Base-by-base conservation (phyloP, 2,329 filamentous ascomycete species). In the Diaporthe australafricana region DNA sequence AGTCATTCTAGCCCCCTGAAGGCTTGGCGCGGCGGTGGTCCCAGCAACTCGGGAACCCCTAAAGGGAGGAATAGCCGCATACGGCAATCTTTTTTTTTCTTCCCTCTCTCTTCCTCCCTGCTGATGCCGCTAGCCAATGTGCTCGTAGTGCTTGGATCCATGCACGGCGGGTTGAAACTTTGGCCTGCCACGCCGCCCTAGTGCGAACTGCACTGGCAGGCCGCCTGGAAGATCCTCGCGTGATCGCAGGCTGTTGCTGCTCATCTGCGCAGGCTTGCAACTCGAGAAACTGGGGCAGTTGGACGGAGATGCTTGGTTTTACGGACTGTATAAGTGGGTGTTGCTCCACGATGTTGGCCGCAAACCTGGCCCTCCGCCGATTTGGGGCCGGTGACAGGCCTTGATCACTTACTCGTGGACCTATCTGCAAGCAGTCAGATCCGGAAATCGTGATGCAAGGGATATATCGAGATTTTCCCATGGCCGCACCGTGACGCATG, bases 51-150 rank as follows among this genome's bases (percentile, higher is more conserved):
- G 66, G 66, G 66, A 47, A 38, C 66, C 66, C 66, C 66, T 68
- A 48, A 68, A 25, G 66, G 66, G n/a, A 68, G 52, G 66, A 68
- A 68, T 68, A 68, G 52, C 52, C 66, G 66, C 40, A 63, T 48
- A 4, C 60, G 60, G 27, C 47, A 48, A 25, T 48, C 60, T 20
- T 25, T 48, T 48, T 63, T 63, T 63, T 63, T 57, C 8, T 9
- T 35, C 5, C 5, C 53, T 35, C 52, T 6, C 17, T 7, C 60
- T 22, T 30, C 12, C 16, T 12, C 47, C 48, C 38, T 62, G 42
- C 30, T 63, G 2, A 63, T 63, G 60, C 48, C 60, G 30, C 60
- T 63, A 63, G 42, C 60, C 42, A 63, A 63, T 38, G 12, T 48
- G 30, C 20, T 17, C 25, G 30, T n/a, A 30, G 25, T 32, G 56